Conservation (phyloP, 129 eudicot species). For the Apium graveolens region DNA sequence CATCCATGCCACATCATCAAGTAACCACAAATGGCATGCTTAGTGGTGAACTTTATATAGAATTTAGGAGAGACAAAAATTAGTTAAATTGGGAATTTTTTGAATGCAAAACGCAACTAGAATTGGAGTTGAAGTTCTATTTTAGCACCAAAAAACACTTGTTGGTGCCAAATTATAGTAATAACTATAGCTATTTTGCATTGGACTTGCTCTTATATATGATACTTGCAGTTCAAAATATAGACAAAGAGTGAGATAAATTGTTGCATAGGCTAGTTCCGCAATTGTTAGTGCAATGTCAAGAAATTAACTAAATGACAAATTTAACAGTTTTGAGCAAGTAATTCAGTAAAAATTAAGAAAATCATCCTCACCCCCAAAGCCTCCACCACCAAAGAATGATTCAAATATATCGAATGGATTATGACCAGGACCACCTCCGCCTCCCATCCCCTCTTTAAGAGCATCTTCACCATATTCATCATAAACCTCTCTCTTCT, state of each 20-base stretch:
- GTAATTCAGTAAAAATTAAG: not conserved
- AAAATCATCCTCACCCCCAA: conserved; percentile 40
- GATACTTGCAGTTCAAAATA: not conserved
- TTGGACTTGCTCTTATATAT: not conserved
- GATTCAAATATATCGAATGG: conserved; percentile 66
- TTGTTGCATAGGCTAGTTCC: not conserved
- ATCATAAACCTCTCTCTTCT: conserved; percentile 69
- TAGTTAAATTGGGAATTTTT: too few species aligned
- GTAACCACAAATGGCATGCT: too few species aligned
- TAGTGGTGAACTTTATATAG: too few species aligned
- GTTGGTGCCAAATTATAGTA: too few species aligned
- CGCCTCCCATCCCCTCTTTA: conserved; percentile 75
- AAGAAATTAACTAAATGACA: not conserved
- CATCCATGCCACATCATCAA: too few species aligned
- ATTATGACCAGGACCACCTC: conserved; percentile 30
- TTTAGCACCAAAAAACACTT: too few species aligned
- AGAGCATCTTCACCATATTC: conserved; percentile 83
- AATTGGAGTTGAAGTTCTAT: too few species aligned
- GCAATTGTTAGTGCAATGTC: not conserved
- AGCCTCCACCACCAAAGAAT: conserved; percentile 56
- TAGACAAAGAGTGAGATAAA: not conserved
- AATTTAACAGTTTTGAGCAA: not conserved
- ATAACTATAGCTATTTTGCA: too few species aligned
- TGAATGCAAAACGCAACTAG: too few species aligned
- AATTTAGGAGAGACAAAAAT: too few species aligned